Base-by-base conservation (phyloP, 495 filamentous ascomycete species). In the Paragyromitra xinjiangensis region DNA sequence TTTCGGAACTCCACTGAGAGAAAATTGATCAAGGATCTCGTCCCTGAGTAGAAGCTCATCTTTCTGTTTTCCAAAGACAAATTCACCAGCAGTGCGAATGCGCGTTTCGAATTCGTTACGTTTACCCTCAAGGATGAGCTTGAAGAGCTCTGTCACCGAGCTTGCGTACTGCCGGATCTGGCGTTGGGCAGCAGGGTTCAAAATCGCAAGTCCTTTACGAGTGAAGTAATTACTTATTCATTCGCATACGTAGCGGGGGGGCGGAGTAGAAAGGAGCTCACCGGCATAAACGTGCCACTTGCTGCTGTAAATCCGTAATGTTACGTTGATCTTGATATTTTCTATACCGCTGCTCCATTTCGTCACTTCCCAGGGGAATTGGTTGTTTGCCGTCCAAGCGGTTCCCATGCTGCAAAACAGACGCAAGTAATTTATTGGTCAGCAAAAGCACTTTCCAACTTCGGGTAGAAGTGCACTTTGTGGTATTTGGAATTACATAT, bases 301-400 rank as follows among this genome's bases (percentile, higher is more conserved):
- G 83, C 97, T 96, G 71, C 92, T 91, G 85, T 98, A 99, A 84
- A 99, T 99, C 79, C 95, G 93, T 74, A 99, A 85, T 50, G 93
- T 98, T 74, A 98, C 89, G 84, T 99, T 99, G 84, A 98, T 98
- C 86, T 99, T 99, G 82, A 98, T 93, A 84, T 99, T 99, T 85
- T 99, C 95, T 82, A 99, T 97, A 29, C 96, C 95, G 64, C 95
- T 95, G 3, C 97, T 88, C 86, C 97, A 99, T 71, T 95, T 93
- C 6, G 90, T 88, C 58, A 92, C 90, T 78, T 99, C 95, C 95
- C 95, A 99, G 1, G 95, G 95, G 80, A 97, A 98, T 80, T 98
- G 93, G 40, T 90, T 86, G 83, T 93, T 97, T 26, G 94, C 93
- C 78, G 91, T 90, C 95, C 95, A 99, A 44, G 95, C 95, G 50